A percentile compares a stretch with the other conserved stretches of the same genome.
These are phyloP conservation scores for Sordaria brevicollis DNA, from an alignment of 495 filamentous ascomycete genomes.

Conservation along the genomic window DNA sequence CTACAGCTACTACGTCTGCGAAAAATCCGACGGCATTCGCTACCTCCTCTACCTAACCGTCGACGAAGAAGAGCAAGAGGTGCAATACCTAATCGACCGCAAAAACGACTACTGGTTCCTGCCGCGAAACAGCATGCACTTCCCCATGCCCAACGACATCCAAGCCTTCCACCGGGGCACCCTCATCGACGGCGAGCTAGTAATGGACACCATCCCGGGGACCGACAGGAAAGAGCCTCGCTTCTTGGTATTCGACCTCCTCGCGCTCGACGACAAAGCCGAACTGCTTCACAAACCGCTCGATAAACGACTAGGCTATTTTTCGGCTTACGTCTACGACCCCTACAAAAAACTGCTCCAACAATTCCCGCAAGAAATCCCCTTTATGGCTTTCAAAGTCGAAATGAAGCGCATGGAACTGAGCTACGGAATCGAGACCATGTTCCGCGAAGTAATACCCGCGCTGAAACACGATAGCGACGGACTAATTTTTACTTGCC, in stretches of 20 bases:
- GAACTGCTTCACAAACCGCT: slow-evolving; percentile 64
- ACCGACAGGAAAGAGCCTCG: slow-evolving; percentile 55
- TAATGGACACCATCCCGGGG: slow-evolving; percentile 54
- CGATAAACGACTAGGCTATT: slow-evolving; percentile 81
- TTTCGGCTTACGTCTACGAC: slow-evolving; percentile 64
- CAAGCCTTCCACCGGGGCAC: slow-evolving; percentile 66
- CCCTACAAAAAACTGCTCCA: slow-evolving; percentile 67
- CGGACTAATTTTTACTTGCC: slow-evolving; percentile 92
- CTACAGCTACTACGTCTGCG: slow-evolving; percentile 82
- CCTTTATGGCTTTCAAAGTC: slow-evolving; percentile 65
- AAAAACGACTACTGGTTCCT: slow-evolving; percentile 88
- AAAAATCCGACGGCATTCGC: slow-evolving; percentile 94
- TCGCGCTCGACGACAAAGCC: slow-evolving; percentile 66
- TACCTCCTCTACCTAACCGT: slow-evolving; percentile 81
- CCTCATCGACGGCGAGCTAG: slow-evolving; percentile 85
- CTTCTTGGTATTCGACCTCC: slow-evolving; percentile 87
- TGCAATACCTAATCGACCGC: slow-evolving; percentile 80
- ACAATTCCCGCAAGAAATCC: slow-evolving; percentile 56
- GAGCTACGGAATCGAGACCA: slow-evolving; percentile 78
- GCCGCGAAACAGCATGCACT: slow-evolving; percentile 60
- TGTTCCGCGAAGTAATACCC: slow-evolving; percentile 79
- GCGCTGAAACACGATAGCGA: slow-evolving; percentile 85
- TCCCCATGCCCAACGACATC: slow-evolving; percentile 57
- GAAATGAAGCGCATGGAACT: slow-evolving; percentile 81
- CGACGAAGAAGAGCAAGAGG: slow-evolving; percentile 45